Percentiles rank a stretch among this genome's conserved stretches.
Evolutionary conservation across 257 asterid species (phyloP).

Genomic region (Osmanthus fragrans): DNA sequence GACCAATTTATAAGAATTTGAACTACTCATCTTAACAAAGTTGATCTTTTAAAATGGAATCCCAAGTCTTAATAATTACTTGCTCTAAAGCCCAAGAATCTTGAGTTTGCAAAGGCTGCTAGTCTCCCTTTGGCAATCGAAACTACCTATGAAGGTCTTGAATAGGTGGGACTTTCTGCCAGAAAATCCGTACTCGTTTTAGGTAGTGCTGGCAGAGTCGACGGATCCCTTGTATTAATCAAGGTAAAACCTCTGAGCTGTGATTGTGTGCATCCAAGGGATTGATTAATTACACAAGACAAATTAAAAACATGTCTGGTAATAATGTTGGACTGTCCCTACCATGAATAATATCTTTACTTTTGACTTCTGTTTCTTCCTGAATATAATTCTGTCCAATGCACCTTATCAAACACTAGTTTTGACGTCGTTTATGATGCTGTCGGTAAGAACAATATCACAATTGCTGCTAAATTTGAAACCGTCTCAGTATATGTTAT

Average conservation of each 20-base stretch:
- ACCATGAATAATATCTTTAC: background rate
- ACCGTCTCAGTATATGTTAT: background rate
- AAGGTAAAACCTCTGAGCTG: constrained; percentile 45
- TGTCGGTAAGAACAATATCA: constrained; percentile 60
- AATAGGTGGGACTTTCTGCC: constrained; percentile 59
- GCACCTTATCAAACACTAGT: constrained; percentile 25
- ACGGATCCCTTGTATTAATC: constrained; percentile 64
- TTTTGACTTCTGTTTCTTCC: background rate
- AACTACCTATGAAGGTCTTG: constrained; percentile 85
- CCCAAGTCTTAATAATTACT: too few species aligned
- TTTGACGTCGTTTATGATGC: constrained; percentile 77
- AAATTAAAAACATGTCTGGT: background rate
- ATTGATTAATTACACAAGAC: too few species aligned
- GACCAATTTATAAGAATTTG: too few species aligned
- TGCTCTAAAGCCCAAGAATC: constrained; percentile 15
- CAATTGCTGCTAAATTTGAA: background rate
- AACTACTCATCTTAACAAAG: too few species aligned
- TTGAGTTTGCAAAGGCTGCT: constrained; percentile 86
- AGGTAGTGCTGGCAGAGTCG: constrained; percentile 97
- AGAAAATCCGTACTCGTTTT: constrained; percentile 80
- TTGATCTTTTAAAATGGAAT: too few species aligned
- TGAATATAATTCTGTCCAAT: background rate
- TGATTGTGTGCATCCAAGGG: too few species aligned
- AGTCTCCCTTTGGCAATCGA: constrained; percentile 78
- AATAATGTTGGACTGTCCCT: too few species aligned